These are phyloP conservation scores for Hawksworthiomyces lignivorus DNA, from an alignment of 2,329 filamentous ascomycete species.

Conservation along the genomic window DNA sequence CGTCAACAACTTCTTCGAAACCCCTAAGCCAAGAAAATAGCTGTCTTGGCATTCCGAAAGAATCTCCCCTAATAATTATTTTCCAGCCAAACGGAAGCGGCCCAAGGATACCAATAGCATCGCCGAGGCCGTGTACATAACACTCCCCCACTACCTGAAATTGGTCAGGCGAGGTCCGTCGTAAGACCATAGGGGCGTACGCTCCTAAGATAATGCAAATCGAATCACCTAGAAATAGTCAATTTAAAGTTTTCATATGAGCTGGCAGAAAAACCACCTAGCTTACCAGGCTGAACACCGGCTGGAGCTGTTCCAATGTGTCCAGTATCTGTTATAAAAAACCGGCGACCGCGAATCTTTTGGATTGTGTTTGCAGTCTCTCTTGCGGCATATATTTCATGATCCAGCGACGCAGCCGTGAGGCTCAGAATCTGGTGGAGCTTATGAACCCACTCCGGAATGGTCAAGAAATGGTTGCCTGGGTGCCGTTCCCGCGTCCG, in stretches of 20 bases:
- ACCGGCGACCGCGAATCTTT: conserved; percentile 2
- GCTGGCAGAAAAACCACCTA: no score
- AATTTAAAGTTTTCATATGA: no score
- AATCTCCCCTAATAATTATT: neutral
- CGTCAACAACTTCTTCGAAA: neutral
- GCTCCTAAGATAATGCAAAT: conserved; percentile 2
- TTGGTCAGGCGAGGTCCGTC: neutral
- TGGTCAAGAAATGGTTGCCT: conserved; percentile 5
- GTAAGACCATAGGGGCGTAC: conserved; percentile 1
- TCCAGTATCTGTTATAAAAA: conserved; percentile 1
- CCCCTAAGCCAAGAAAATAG: neutral
- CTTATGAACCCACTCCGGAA: conserved; percentile 3
- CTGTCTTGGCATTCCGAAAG: conserved; percentile 1
- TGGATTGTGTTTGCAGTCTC: no score
- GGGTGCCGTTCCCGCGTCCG: conserved; percentile 1
- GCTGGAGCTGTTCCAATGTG: conserved; percentile 2
- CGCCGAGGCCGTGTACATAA: conserved; percentile 3
- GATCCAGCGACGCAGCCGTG: neutral
- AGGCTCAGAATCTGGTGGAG: neutral
- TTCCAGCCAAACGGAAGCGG: conserved; percentile 3
- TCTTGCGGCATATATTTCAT: neutral
- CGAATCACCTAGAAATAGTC: neutral
- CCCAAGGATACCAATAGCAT: neutral
- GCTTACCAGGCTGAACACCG: no score
- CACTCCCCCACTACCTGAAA: conserved; percentile 4